phyloP scores from a whole-genome alignment of 176 grass and related monocot genomes.

The Avena atlantica region DNA sequence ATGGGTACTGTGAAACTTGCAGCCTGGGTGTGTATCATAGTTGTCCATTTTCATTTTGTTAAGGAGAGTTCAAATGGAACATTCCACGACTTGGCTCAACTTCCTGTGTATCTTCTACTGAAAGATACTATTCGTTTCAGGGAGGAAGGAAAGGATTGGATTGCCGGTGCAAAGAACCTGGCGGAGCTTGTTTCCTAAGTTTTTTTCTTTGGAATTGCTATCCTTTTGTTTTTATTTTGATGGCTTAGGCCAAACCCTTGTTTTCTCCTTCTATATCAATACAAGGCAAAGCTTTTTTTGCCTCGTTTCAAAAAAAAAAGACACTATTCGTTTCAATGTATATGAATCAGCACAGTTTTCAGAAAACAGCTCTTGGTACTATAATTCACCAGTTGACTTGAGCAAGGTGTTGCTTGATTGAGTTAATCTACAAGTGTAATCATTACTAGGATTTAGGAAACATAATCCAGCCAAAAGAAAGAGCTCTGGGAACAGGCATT shows the following conservation, averaged over 20 bases:
- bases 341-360: not conserved
- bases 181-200: too few relatives aligned
- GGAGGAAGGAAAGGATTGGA: too few relatives aligned
- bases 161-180: too few relatives aligned
- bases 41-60: conserved; percentile 44
- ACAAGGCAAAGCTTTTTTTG: too few relatives aligned
- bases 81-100: conserved; percentile 15
- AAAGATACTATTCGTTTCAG: not conserved
- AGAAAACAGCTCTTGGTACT: not conserved
- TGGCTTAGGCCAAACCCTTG: too few relatives aligned
- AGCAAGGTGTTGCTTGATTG: not conserved
- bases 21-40: not conserved
- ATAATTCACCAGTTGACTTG: not conserved
- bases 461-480: not conserved
- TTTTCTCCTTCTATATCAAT: too few relatives aligned
- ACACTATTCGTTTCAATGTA: not conserved
- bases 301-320: not conserved
- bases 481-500: not conserved
- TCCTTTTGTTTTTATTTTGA: too few relatives aligned
- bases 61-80: not conserved
- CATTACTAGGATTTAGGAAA: not conserved
- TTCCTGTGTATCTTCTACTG: not conserved
- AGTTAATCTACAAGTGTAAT: not conserved
- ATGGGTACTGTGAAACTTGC: too few relatives aligned
- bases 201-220: too few relatives aligned